Conservation (phyloP, 2,329 filamentous ascomycete genomes). For the Tolypocladium guangdongense region DNA sequence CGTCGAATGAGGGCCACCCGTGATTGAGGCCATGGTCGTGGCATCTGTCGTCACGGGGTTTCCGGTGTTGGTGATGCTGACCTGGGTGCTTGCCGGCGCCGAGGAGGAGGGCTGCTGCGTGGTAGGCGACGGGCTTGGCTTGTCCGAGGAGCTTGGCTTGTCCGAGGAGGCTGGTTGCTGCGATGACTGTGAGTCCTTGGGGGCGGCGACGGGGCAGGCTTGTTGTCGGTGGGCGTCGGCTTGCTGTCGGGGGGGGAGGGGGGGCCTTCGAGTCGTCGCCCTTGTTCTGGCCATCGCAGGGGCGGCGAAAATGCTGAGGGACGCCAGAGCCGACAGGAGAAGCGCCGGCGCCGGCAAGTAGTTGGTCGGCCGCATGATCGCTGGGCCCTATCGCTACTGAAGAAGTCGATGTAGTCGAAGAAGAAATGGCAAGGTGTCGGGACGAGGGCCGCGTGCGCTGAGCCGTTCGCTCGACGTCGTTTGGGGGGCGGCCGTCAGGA, state of each 20-base stretch:
- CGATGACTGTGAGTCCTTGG: slow-evolving; percentile 1
- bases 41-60: background rate
- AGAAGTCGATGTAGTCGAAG: background rate
- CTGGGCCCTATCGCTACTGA: background rate
- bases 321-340: slow-evolving; percentile 15
- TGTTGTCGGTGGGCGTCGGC: slow-evolving; percentile 1
- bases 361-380: slow-evolving; percentile 16
- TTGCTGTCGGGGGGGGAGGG: slow-evolving; percentile 2
- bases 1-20: slow-evolving; percentile 7
- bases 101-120: no score
- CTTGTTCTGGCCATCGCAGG: slow-evolving; percentile 21
- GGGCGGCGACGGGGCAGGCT: background rate
- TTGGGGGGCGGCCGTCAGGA: background rate
- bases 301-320: slow-evolving; percentile 17
- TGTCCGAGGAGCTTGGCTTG: background rate
- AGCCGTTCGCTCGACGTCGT: background rate
- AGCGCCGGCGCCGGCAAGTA: slow-evolving; percentile 14
- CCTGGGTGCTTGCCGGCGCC: background rate
- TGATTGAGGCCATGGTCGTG: slow-evolving; percentile 10
- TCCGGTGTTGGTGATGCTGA: slow-evolving; percentile 11
- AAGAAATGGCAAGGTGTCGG: background rate
- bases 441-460: background rate
- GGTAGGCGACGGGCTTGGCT: background rate
- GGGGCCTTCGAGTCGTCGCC: slow-evolving; percentile 7
- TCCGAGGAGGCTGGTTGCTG: slow-evolving; percentile 2